Base-by-base conservation (phyloP, 139 green algal species). In the Chlamydomonas incerta region DNA sequence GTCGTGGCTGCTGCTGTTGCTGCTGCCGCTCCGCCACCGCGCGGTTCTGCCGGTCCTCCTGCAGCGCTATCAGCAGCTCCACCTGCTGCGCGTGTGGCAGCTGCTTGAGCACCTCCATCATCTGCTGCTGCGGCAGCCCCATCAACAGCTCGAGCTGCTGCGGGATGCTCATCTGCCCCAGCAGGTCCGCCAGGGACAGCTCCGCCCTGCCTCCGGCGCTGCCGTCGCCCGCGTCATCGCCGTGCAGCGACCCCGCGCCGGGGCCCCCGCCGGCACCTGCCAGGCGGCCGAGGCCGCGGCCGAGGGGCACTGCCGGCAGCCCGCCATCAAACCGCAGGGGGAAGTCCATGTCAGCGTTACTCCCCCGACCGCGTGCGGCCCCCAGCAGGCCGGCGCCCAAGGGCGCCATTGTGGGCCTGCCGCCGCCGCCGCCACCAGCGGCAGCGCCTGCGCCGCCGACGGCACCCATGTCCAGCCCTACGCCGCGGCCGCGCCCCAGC, bases 81-180 rank as follows among this genome's bases (percentile, higher is more conserved):
- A 72, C 34, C 62, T 83, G 77, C 77, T 83, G 77, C 46, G 29
- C 5, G 21, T 74, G 63, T 17, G 77, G 77, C 29, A 83, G 77
- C 77, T 67, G 47, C 63, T 74, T 41, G 41, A 83, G 41, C 33
- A 83, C 46, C 46, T 68, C 77, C 20, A 65, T 47, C 77, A 83
- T 83, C 77, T 83, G 41, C 1, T 74, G 63, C 8, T 83, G 65
- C 63, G 77, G 77, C 77, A 83, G 67, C 62, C 52, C 37, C 29
- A 74, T 65, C 46, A 83, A 46, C 14, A 83, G 21, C 17, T 74
- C 63, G 18, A 83, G 46, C 77, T 83, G 77, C 77, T 83, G 41
- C 29, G 21, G 13, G 41, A 74, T 23, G 17, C 63, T 46, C 77
- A 83, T 47, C 46, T 74, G 63, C 20, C 33, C 31, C 77, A 83